phyloP scores from a whole-genome alignment of 257 asterid species.

The Solanum neorickii region DNA sequence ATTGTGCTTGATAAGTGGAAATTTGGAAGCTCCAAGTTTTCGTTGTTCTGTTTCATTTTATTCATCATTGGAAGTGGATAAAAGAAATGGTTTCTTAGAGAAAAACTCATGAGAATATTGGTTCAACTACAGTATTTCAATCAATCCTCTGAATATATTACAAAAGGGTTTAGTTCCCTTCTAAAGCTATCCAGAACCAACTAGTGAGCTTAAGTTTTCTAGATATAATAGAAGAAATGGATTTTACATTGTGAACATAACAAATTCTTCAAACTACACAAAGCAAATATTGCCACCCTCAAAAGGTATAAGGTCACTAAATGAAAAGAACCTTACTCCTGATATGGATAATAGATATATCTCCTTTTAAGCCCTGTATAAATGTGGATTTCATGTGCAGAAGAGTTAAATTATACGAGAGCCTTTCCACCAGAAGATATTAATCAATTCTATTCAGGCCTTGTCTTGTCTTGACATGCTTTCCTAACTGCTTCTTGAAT shows the following conservation, averaged over 20 bases:
- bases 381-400: neutral
- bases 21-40: too few species aligned
- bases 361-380: neutral
- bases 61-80: too few species aligned
- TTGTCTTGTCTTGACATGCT: constrained; percentile 34
- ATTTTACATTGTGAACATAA: neutral
- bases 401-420: neutral
- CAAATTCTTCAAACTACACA: neutral
- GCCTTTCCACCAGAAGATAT: neutral
- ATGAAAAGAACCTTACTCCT: neutral
- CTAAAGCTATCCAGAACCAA: neutral
- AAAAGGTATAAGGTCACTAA: neutral
- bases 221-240: neutral
- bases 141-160: neutral
- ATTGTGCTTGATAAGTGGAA: too few species aligned
- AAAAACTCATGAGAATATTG: neutral
- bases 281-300: neutral
- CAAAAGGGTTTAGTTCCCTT: neutral
- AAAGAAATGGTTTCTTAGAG: too few species aligned
- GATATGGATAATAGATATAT: neutral
- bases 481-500: constrained; percentile 64
- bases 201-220: neutral
- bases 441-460: constrained; percentile 2
- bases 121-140: neutral
- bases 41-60: too few species aligned